Evolutionary conservation across 192 early-diverging fungal genomes (phyloP).

Genomic region (Mortierella antarctica): DNA sequence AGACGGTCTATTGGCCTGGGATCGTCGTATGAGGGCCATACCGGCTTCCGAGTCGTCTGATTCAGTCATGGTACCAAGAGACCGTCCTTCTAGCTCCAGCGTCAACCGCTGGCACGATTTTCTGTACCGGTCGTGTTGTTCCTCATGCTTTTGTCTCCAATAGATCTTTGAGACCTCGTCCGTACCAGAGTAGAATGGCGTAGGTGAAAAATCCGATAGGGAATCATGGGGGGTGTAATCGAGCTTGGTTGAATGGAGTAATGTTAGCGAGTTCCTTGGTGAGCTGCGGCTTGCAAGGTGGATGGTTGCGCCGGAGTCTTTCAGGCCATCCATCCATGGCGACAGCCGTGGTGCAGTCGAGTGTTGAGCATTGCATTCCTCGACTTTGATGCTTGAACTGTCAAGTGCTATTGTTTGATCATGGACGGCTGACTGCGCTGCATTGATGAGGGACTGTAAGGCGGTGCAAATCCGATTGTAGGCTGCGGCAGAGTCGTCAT

Average conservation of each 20-base stretch:
- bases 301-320: not conserved
- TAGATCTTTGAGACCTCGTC: slow-evolving; percentile 35
- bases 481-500: slow-evolving; percentile 24
- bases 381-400: not conserved
- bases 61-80: slow-evolving; percentile 15
- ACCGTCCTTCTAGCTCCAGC: slow-evolving; percentile 17
- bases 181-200: slow-evolving; percentile 22
- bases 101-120: slow-evolving; percentile 36
- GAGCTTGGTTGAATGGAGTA: not conserved
- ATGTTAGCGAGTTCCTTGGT: not conserved
- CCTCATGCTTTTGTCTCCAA: slow-evolving; percentile 51
- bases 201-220: not conserved
- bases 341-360: too few relatives aligned
- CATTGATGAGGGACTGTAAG: slow-evolving; percentile 29
- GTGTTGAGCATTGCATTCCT: too few relatives aligned
- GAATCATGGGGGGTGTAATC: not conserved
- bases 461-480: slow-evolving; percentile 44
- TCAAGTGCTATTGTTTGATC: not conserved
- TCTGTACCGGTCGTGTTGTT: slow-evolving; percentile 50
- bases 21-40: slow-evolving; percentile 1
- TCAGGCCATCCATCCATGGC: too few relatives aligned
- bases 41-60: slow-evolving; percentile 30
- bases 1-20: not conserved
- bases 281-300: not conserved
- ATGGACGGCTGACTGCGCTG: slow-evolving; percentile 29